phyloP scores from a whole-genome alignment of 768 basidiomycete genomes.

The Hericium coralloides region DNA sequence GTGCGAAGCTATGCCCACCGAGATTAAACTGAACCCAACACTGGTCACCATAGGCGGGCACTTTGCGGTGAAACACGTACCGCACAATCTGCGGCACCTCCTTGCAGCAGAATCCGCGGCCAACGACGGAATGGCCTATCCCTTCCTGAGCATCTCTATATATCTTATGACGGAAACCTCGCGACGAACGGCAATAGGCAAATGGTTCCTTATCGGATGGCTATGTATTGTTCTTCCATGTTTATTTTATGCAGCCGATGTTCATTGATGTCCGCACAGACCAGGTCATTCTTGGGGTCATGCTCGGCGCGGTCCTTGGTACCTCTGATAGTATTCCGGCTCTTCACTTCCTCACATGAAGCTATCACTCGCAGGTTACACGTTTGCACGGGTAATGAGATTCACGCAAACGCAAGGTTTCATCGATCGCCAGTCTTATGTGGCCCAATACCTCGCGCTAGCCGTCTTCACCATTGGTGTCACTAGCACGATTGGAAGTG shows the following conservation, averaged over 20 bases:
- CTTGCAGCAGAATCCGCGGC: conserved; percentile 87
- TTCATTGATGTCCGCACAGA: conserved; percentile 34
- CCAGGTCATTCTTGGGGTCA: conserved; percentile 68
- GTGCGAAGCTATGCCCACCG: conserved; percentile 20
- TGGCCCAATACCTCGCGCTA: conserved; percentile 75
- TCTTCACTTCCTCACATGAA: neutral
- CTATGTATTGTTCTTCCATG: conserved; percentile 35
- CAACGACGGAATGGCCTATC: conserved; percentile 94
- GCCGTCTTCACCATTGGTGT: conserved; percentile 72
- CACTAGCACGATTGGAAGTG: conserved; percentile 70
- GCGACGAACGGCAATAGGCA: conserved; percentile 52
- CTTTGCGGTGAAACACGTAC: conserved; percentile 63
- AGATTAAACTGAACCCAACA: no score
- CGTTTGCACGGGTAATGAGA: conserved; percentile 69
- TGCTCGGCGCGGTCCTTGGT: conserved; percentile 55
- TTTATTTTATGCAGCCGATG: neutral
- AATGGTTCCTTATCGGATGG: conserved; percentile 87
- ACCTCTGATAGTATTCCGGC: neutral
- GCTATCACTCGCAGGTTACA: conserved; percentile 33
- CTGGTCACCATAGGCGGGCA: conserved; percentile 42
- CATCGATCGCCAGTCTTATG: conserved; percentile 78
- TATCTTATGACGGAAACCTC: conserved; percentile 74
- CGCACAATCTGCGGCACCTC: conserved; percentile 66
- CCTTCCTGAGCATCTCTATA: conserved; percentile 79
- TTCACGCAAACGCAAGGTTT: conserved; percentile 50